A percentile compares a stretch with the other conserved stretches of the same genome.
phyloP scores from a whole-genome alignment of 208 protist species.

The Trypanosomatidae sp. region DNA sequence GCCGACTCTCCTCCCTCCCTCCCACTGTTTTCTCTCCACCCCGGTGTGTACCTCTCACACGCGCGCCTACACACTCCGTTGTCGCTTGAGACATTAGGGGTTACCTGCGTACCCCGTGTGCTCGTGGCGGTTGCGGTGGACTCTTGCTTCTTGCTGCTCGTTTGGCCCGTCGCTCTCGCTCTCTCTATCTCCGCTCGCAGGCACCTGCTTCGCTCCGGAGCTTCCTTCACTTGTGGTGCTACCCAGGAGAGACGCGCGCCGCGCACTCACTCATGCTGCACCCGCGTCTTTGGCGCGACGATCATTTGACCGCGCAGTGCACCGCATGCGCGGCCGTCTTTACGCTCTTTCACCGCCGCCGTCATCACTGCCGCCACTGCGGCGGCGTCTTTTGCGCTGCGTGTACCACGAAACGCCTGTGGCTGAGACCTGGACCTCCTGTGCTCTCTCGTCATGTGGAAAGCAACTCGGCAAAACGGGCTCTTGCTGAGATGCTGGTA shows the following conservation, averaged over 20 bases:
- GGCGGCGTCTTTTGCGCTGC: conserved; percentile 37
- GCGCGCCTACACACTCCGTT: too few species aligned
- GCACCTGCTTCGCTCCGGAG: not conserved
- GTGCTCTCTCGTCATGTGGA: not conserved
- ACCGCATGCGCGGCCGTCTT: conserved; percentile 25
- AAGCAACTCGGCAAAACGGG: not conserved
- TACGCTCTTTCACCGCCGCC: conserved; percentile 29
- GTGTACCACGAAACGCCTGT: conserved; percentile 34
- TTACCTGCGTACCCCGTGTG: not conserved
- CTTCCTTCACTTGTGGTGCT: not conserved
- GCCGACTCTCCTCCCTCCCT: not conserved
- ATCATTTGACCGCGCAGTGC: conserved; percentile 22
- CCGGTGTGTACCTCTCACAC: not conserved
- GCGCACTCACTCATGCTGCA: conserved; percentile 29
- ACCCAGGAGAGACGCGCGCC: not conserved
- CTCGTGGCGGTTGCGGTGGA: not conserved
- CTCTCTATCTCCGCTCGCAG: not conserved
- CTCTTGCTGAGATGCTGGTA: not conserved
- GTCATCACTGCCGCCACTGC: conserved; percentile 60
- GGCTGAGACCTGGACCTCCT: conserved; percentile 28
- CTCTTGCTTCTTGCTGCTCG: conserved; percentile 1
- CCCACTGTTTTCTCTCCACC: not conserved
- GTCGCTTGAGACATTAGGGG: too few species aligned
- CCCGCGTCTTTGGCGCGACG: conserved; percentile 28
- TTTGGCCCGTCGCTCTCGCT: not conserved